Conservation (phyloP, 345 rosid genomes). For the Bruguiera sexangula region DNA sequence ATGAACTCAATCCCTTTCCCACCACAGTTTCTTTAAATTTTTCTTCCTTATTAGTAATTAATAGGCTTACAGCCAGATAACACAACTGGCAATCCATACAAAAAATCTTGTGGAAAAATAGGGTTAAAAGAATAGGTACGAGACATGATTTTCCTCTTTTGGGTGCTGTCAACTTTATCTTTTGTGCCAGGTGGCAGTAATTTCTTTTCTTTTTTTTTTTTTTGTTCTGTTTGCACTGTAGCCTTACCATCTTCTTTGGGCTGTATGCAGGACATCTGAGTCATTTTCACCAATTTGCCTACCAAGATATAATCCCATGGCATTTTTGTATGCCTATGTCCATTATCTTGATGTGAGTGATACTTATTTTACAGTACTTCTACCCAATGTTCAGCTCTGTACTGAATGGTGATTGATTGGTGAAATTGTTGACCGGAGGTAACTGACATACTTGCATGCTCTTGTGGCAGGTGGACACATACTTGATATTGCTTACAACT, state of each 20-base stretch:
- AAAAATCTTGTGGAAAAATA: too few relatives aligned
- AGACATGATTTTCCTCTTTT: background rate
- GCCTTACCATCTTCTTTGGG: slow-evolving; percentile 15
- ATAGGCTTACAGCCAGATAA: background rate
- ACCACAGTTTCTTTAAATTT: background rate
- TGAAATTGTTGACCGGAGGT: background rate
- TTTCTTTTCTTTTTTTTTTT: background rate
- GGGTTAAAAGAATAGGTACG: background rate
- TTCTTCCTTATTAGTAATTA: background rate
- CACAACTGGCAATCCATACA: too few relatives aligned
- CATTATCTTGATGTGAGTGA: slow-evolving; percentile 87
- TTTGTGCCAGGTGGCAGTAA: too few relatives aligned
- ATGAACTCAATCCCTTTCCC: too few relatives aligned
- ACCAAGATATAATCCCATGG: slow-evolving; percentile 92
- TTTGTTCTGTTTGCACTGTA: background rate
- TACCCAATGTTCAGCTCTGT: background rate
- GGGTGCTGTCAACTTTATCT: background rate
- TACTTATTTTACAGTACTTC: slow-evolving; percentile 5
- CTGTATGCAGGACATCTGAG: slow-evolving; percentile 84
- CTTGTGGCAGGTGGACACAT: slow-evolving; percentile 73
- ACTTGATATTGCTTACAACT: slow-evolving; percentile 85
- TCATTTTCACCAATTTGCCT: slow-evolving; percentile 97
- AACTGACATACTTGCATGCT: slow-evolving; percentile 17
- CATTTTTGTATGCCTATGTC: slow-evolving; percentile 92
- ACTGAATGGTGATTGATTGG: background rate